Evolutionary conservation across 1,284 basidiomycete genomes (phyloP).

Genomic region (Irpex lacteus): DNA sequence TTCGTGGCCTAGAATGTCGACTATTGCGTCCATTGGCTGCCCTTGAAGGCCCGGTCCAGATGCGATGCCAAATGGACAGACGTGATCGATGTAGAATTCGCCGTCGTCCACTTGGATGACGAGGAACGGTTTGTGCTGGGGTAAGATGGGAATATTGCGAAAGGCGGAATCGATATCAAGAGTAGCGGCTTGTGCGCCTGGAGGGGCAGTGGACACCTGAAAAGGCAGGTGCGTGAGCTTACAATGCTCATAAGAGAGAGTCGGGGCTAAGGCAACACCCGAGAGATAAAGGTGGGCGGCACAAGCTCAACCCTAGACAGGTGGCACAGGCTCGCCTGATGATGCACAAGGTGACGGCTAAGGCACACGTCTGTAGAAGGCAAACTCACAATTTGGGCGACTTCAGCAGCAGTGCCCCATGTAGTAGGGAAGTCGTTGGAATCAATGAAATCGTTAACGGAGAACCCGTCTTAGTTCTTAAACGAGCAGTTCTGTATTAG

Average conservation of each 20-base stretch:
- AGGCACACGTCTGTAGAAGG: neutral
- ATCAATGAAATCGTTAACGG: conserved; percentile 30
- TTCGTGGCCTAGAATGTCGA: conserved; percentile 26
- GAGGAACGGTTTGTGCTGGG: neutral
- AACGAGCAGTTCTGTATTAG: conserved; percentile 11
- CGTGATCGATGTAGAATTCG: conserved; percentile 17
- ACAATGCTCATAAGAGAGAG: neutral
- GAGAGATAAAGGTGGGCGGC: neutral
- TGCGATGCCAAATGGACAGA: conserved; percentile 28
- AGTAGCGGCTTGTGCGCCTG: neutral
- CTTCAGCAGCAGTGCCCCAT: conserved; percentile 26
- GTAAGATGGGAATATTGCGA: conserved; percentile 18
- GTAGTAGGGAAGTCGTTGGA: conserved; percentile 30
- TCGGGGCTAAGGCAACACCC: neutral
- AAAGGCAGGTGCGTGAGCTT: conserved; percentile 24
- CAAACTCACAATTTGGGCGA: conserved; percentile 31
- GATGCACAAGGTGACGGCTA: neutral
- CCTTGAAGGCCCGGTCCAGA: conserved; percentile 30
- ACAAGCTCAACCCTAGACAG: neutral
- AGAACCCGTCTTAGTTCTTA: conserved; percentile 9
- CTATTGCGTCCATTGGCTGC: conserved; percentile 27
- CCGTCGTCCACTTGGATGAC: neutral
- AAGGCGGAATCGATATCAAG: neutral
- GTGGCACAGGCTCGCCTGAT: neutral
- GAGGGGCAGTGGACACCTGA: neutral